These are phyloP conservation scores for Conoideocrella luteorostrata DNA, from an alignment of 2,329 filamentous ascomycete species.

Conservation along the genomic window DNA sequence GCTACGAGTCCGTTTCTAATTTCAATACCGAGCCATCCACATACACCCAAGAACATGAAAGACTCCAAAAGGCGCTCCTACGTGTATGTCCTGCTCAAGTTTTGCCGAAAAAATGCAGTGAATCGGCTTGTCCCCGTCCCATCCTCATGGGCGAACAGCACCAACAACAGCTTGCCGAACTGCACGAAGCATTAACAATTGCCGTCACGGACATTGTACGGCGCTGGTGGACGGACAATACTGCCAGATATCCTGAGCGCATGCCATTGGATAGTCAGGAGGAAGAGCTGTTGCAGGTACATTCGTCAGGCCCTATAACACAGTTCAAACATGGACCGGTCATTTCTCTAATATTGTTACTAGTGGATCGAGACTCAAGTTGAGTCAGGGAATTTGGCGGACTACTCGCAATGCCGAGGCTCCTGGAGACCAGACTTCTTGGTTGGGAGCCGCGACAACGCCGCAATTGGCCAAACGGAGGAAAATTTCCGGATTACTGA, in stretches of 20 bases:
- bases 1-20: slow-evolving; percentile 6
- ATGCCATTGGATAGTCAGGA: slow-evolving; percentile 28
- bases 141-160: slow-evolving; percentile 26
- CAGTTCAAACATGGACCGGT: too few relatives aligned
- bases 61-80: slow-evolving; percentile 13
- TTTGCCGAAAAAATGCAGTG: slow-evolving; percentile 24
- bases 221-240: slow-evolving; percentile 31
- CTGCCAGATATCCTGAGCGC: slow-evolving; percentile 22
- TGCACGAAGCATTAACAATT: slow-evolving; percentile 24
- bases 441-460: slow-evolving; percentile 20
- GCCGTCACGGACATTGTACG: slow-evolving; percentile 30
- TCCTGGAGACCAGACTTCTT: slow-evolving; percentile 36
- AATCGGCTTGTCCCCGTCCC: slow-evolving; percentile 23
- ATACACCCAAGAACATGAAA: slow-evolving; percentile 15
- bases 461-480: neutral
- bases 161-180: slow-evolving; percentile 19
- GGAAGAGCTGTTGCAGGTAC: slow-evolving; percentile 22
- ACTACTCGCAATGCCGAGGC: slow-evolving; percentile 18
- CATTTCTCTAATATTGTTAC: too few relatives aligned
- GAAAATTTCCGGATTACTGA: slow-evolving; percentile 30
- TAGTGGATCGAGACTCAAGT: slow-evolving; percentile 26
- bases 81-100: slow-evolving; percentile 17
- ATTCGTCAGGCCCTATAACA: too few relatives aligned
- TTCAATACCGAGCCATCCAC: neutral
- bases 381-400: slow-evolving; percentile 14